Evolutionary conservation across 768 basidiomycete genomes (phyloP).

Genomic region (Tephrocybe sp.): DNA sequence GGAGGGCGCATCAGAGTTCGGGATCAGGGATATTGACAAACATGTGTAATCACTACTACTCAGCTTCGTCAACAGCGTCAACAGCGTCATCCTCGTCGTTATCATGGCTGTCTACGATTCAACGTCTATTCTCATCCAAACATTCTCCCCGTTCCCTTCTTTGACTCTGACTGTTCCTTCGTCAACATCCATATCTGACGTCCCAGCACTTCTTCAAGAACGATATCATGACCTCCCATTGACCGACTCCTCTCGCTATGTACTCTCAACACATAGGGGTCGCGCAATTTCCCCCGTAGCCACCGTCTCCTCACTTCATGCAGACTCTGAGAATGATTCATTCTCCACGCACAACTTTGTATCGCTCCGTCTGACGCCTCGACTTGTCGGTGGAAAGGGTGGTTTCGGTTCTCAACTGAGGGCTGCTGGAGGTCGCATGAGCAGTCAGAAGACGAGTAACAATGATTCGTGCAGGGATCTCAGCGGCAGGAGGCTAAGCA

Average conservation of each 20-base stretch:
- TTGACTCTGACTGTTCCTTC: constrained; percentile 31
- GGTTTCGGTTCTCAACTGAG: constrained; percentile 96
- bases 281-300: constrained; percentile 26
- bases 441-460: constrained; percentile 91
- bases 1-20: too few species aligned
- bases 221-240: constrained; percentile 36
- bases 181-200: constrained; percentile 25
- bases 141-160: constrained; percentile 41
- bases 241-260: constrained; percentile 26
- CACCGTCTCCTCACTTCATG: constrained; percentile 27
- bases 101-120: constrained; percentile 14
- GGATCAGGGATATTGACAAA: too few species aligned
- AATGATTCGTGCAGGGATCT: constrained; percentile 95
- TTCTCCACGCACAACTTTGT: constrained; percentile 38
- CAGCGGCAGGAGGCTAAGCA: constrained; percentile 85
- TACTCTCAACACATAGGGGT: constrained; percentile 40
- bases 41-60: too few species aligned
- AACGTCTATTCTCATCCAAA: constrained; percentile 37
- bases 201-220: constrained; percentile 31
- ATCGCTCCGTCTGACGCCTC: constrained; percentile 71
- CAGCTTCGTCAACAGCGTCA: too few species aligned
- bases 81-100: constrained; percentile 4
- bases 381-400: constrained; percentile 89
- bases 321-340: constrained; percentile 11
- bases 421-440: constrained; percentile 98